A percentile compares a stretch with the other conserved stretches of the same genome.
These are phyloP conservation scores for Parathielavia appendiculata DNA, from an alignment of 495 filamentous ascomycete genomes.

Conservation along the genomic window DNA sequence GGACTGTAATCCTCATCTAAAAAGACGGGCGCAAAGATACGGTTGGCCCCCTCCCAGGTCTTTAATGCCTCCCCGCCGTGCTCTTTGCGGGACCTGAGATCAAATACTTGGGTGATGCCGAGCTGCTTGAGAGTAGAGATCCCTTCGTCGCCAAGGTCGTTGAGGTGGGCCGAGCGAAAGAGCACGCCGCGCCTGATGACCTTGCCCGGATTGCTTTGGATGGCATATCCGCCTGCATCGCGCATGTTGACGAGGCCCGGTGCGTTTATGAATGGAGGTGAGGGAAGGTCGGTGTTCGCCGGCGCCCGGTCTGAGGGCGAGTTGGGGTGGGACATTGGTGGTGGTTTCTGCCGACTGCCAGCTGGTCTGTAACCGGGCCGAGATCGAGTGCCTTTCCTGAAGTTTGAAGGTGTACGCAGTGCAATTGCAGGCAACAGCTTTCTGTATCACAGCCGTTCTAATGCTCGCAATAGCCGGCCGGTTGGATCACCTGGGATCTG, in stretches of 20 bases:
- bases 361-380: too few species aligned
- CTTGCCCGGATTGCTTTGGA: conserved; percentile 29
- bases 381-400: not conserved
- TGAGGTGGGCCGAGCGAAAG: conserved; percentile 56
- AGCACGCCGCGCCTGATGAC: conserved; percentile 45
- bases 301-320: not conserved
- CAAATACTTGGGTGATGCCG: conserved; percentile 57
- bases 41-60: conserved; percentile 47
- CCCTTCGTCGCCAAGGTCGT: conserved; percentile 46
- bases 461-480: too few species aligned
- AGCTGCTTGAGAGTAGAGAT: conserved; percentile 48
- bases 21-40: conserved; percentile 56
- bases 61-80: conserved; percentile 26
- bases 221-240: conserved; percentile 52
- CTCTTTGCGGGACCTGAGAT: conserved; percentile 54
- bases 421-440: too few species aligned
- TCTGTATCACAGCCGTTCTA: too few species aligned
- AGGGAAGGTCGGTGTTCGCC: conserved; percentile 23
- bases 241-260: conserved; percentile 56
- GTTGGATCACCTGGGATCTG: too few species aligned
- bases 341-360: too few species aligned
- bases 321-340: too few species aligned
- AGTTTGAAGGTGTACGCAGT: too few species aligned
- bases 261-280: conserved; percentile 49
- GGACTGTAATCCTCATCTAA: conserved; percentile 52